These are phyloP conservation scores for Cladophialophora immunda DNA, from an alignment of 2,329 filamentous ascomycete species.

Conservation along the genomic window DNA sequence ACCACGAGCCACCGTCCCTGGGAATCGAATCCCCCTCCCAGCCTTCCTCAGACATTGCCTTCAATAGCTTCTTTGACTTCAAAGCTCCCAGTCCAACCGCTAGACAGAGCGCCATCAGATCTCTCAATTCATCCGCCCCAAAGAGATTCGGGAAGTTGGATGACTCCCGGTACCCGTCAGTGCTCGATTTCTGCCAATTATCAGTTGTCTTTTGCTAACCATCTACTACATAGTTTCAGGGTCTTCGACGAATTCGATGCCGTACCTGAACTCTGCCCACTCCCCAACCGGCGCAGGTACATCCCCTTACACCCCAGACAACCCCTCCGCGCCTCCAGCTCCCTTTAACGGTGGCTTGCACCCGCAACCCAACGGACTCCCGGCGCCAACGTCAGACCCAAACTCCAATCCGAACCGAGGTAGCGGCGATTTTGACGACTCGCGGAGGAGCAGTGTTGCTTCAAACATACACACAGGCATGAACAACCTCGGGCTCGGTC, in stretches of 20 bases:
- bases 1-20: slow-evolving; percentile 53
- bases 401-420: slow-evolving; percentile 54
- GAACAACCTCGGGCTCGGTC: slow-evolving; percentile 56
- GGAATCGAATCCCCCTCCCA: slow-evolving; percentile 52
- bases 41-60: slow-evolving; percentile 52
- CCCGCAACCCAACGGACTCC: slow-evolving; percentile 57
- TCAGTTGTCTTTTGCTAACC: slow-evolving; percentile 24
- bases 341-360: slow-evolving; percentile 50
- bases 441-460: slow-evolving; percentile 56
- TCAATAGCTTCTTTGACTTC: slow-evolving; percentile 58
- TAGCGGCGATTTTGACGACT: slow-evolving; percentile 55
- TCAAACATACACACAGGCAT: slow-evolving; percentile 61
- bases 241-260: slow-evolving; percentile 57
- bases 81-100: slow-evolving; percentile 48
- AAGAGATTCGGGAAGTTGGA: slow-evolving; percentile 68
- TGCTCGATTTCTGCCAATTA: slow-evolving; percentile 31
- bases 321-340: slow-evolving; percentile 49
- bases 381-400: slow-evolving; percentile 66
- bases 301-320: slow-evolving; percentile 53
- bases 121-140: slow-evolving; percentile 56
- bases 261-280: slow-evolving; percentile 55
- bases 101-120: slow-evolving; percentile 54
- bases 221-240: slow-evolving; percentile 43
- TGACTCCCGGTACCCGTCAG: slow-evolving; percentile 66
- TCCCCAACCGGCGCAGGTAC: slow-evolving; percentile 54